A percentile compares a stretch with the other conserved stretches of the same genome.
These are phyloP conservation scores for Solanum lignicaule DNA, from an alignment of 257 asterid species.

Conservation along the genomic window DNA sequence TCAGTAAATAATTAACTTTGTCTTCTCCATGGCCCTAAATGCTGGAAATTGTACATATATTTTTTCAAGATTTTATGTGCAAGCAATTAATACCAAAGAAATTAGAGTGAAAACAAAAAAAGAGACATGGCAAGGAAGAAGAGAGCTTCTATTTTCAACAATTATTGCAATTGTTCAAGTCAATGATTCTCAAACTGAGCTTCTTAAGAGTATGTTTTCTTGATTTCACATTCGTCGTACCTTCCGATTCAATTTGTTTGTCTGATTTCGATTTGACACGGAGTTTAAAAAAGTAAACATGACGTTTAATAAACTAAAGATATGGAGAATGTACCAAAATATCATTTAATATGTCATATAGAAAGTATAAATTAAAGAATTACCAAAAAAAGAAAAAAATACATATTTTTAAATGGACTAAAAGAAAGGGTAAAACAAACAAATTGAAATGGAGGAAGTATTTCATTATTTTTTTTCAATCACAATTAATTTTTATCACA, in stretches of 20 bases:
- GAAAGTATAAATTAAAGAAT: neutral
- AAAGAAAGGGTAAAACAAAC: neutral
- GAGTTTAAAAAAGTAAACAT: neutral
- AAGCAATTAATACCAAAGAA: slow-evolving; percentile 15
- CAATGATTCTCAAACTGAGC: slow-evolving; percentile 56
- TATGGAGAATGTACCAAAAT: neutral
- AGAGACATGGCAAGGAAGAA: slow-evolving; percentile 29
- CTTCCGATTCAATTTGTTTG: neutral
- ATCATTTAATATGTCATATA: neutral
- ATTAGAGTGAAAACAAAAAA: slow-evolving; percentile 5
- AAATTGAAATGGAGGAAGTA: neutral
- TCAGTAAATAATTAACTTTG: neutral
- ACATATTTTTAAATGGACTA: too few relatives aligned
- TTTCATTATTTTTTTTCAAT: neutral
- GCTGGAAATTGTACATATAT: slow-evolving; percentile 13
- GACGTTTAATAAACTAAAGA: neutral
- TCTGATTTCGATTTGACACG: accelerated
- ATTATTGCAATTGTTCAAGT: slow-evolving; percentile 4
- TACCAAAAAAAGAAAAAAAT: accelerated
- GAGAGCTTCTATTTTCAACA: slow-evolving; percentile 43
- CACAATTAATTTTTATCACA: neutral
- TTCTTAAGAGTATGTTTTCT: slow-evolving; percentile 43
- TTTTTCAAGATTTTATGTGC: slow-evolving; percentile 6
- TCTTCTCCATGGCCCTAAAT: slow-evolving; percentile 24
- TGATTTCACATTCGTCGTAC: neutral